A percentile compares a stretch with the other conserved stretches of the same genome.
Conservation (phyloP, 352 stramenopile species). For the Phytophthora pisi region DNA sequence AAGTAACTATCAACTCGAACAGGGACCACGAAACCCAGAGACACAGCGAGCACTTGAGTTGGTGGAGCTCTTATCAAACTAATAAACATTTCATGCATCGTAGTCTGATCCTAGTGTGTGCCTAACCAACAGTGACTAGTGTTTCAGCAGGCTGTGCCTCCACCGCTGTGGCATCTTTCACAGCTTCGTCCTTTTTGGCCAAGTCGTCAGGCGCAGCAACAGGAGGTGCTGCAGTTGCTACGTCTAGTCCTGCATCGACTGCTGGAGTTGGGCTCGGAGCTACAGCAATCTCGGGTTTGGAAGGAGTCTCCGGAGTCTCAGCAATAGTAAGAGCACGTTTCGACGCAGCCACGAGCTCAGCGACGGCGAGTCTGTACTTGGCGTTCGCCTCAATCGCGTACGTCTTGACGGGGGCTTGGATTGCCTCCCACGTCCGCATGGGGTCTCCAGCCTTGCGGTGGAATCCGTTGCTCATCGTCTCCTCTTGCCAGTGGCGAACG, state of each 20-base stretch:
- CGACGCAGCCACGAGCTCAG: conserved; percentile 50
- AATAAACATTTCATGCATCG: conserved; percentile 28
- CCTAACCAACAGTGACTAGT: neutral
- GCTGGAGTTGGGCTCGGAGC: neutral
- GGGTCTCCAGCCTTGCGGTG: conserved; percentile 41
- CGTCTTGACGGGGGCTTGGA: conserved; percentile 71
- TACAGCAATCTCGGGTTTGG: conserved; percentile 12
- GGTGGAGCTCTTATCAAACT: conserved; percentile 11
- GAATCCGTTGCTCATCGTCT: conserved; percentile 54
- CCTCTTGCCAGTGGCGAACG: conserved; percentile 67
- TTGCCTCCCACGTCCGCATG: conserved; percentile 79
- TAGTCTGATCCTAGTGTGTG: neutral
- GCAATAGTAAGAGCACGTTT: conserved; percentile 31
- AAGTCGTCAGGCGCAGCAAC: conserved; percentile 1
- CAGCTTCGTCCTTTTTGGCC: conserved; percentile 14
- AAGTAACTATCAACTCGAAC: conserved; percentile 47
- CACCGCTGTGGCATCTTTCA: conserved; percentile 1
- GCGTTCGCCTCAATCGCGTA: conserved; percentile 75
- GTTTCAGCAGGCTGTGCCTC: conserved; percentile 1
- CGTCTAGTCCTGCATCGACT: neutral
- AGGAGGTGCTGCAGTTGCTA: neutral
- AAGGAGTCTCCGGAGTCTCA: conserved; percentile 13
- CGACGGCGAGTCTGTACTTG: conserved; percentile 64
- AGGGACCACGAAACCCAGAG: too few relatives aligned
- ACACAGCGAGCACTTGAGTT: conserved; percentile 9